Evolutionary conservation across 495 filamentous ascomycete species (phyloP), one percentile per base, ranked within the genome.

Genomic region (Neurospora sublineolata): DNA sequence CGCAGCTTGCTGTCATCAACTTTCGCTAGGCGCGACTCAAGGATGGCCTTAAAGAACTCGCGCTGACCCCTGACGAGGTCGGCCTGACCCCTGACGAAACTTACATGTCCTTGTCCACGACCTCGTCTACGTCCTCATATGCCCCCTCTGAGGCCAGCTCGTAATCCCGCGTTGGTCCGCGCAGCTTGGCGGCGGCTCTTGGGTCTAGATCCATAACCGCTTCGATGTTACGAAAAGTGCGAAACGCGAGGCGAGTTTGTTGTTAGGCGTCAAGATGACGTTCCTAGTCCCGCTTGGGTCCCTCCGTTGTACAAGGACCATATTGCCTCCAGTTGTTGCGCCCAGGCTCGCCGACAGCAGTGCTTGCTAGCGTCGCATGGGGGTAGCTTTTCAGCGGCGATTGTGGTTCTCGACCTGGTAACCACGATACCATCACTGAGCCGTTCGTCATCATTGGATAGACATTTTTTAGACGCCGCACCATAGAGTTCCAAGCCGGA

Each of bases 1-100:
- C 38, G 4, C 68, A 83, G 82, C 82, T 85, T 71, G 83, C 83
- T 40, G 79, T 85, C 68, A 84, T 85, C 73, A 82, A 82, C 68
- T 82, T 85, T 72, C 79, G 82, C 69, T 82, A 80, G 72, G 18
- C 42, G 68, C 52, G 52, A 64, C 27, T 9, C 12, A 33, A 36
- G 27, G 14, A 64, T 16, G 30, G 52, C 52, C 27, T 30, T 8
- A 4, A 9, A 2, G 14, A 64, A 36, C 27, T 18, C 6, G 52
- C 23, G 52, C 27, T 64, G 52, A 20, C 10, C 44, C 44, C 9
- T 58, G 46, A 58, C 46, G 46, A 58, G 20, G 23, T 11, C 23
- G 42, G 8, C 14, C 23, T 58, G 52, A 30, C 1, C 12, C 2
- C 52, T 60, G 23, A 60, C 52, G 23, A 27, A 27, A 16, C 23